Percentiles rank a stretch among this genome's conserved stretches.
These are phyloP conservation scores for Paecilomyces niveus DNA, from an alignment of 2,329 filamentous ascomycete genomes.

Conservation along the genomic window DNA sequence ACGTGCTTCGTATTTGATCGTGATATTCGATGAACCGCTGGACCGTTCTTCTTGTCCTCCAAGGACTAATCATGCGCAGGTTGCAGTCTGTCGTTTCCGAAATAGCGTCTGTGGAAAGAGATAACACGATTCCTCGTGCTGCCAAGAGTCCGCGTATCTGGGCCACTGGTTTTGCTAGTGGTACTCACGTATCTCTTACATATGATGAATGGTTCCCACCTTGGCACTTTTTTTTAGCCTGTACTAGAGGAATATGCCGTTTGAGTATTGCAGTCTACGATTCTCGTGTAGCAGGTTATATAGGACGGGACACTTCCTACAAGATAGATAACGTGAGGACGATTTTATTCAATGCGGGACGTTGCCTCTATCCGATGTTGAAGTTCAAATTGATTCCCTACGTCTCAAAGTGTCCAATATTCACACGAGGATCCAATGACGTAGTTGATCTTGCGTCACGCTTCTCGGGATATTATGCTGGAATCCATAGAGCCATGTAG, in stretches of 20 bases:
- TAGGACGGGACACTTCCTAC: background rate
- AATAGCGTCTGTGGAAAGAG: background rate
- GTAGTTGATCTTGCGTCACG: too few relatives aligned
- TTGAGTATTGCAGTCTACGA: background rate
- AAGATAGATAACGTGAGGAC: background rate
- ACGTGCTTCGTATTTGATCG: slow-evolving; percentile 3
- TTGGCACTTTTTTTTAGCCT: background rate
- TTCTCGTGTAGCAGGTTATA: background rate
- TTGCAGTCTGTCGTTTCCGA: background rate
- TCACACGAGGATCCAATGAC: too few relatives aligned
- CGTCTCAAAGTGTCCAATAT: too few relatives aligned
- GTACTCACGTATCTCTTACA: background rate
- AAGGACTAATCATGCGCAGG: background rate
- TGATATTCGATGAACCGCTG: background rate
- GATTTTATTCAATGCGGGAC: background rate
- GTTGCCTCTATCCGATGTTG: too few relatives aligned
- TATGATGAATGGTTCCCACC: background rate
- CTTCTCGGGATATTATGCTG: too few relatives aligned
- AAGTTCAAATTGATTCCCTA: too few relatives aligned
- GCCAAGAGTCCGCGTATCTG: background rate
- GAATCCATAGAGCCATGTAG: background rate
- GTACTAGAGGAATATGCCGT: background rate
- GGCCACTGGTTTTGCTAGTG: background rate
- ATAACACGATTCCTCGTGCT: background rate
- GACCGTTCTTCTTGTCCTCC: background rate